Base-by-base conservation (phyloP, 306 rosid genomes). In the Ormosia semicastrata region DNA sequence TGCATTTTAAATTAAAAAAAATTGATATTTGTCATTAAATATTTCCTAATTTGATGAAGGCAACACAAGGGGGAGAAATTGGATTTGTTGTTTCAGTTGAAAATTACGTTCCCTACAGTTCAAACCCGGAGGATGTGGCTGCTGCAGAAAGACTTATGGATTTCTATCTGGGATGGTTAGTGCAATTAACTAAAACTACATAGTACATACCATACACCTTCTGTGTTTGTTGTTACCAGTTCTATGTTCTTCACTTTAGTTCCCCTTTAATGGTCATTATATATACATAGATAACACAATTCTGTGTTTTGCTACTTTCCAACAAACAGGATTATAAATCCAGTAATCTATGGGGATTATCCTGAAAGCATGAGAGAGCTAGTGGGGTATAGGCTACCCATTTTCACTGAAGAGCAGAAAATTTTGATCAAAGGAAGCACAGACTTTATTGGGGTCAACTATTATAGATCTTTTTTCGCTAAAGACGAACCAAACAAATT, bases 101-200 rank as follows among this genome's bases (percentile, higher is more conserved):
- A 53, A 54, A 68, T 73, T 78, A 64, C 15, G 24, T 69, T 33
- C 89, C 92, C 7, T 71, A 29, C 17, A 62, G 83, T 4, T 39
- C 29, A 24, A 63, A 76, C 8, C 53, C 50, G 4, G 88, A 86
- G 11, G 88, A 89, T 71, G 17, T n/a, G 40, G 73, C 66, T 10
- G 92, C 89, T 3, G 66, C 81, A 5, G 18, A 65, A 59, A 80
- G 86, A 54, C 57, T 75, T 17, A 2, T 66, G 15, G 92, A 86
- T 47, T 89, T 84, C 57, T 13, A 9, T 10, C 4, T 78, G 1
- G 89, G 89, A 78, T 86, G 92, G 89, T 85, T 3, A 77, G 84
- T 71, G 40, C 30, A 71, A 52, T 5, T 24, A 44, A 68, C 58
- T 71, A 24, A 24, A 18, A 9, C 34, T 6, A 37, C 40, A 37